Evolutionary conservation across 2,329 filamentous ascomycete species (phyloP).

Genomic region (Triangularia setosa): DNA sequence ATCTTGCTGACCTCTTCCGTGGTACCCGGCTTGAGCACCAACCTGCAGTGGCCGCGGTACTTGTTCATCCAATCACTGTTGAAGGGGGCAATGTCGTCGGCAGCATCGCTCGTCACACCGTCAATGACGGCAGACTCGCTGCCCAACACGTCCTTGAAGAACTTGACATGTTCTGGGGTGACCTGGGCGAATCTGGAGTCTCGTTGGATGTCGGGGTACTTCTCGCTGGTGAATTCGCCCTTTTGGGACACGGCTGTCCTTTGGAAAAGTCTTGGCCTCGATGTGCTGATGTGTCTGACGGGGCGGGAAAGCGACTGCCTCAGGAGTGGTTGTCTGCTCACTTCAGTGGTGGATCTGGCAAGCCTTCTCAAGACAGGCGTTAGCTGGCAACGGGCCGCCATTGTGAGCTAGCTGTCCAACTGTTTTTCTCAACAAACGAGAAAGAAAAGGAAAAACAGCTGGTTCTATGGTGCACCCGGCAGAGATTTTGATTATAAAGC

Average conservation of each 20-base stretch:
- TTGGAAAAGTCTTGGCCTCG: constrained; percentile 14
- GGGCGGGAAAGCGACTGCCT: constrained; percentile 15
- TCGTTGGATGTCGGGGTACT: constrained; percentile 78
- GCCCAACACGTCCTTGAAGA: constrained; percentile 79
- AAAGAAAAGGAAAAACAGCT: neutral
- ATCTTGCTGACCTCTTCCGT: constrained; percentile 89
- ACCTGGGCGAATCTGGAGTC: constrained; percentile 71
- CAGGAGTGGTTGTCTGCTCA: constrained; percentile 17
- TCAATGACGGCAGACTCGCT: constrained; percentile 78
- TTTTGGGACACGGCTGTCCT: constrained; percentile 13
- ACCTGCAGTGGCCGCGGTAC: constrained; percentile 82
- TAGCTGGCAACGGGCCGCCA: constrained; percentile 23
- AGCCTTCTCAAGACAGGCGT: constrained; percentile 20
- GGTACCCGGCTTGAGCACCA: constrained; percentile 81
- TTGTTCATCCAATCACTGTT: constrained; percentile 99
- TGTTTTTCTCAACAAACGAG: neutral
- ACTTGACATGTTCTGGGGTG: constrained; percentile 72
- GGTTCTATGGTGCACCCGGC: neutral
- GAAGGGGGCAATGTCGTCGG: constrained; percentile 82
- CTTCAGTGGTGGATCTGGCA: constrained; percentile 9
- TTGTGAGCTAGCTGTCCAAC: constrained; percentile 5
- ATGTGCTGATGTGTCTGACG: constrained; percentile 22
- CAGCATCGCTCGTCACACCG: constrained; percentile 67
- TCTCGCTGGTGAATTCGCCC: constrained; percentile 75
- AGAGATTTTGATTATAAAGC: neutral